Conservation (phyloP, 2,329 filamentous ascomycete species). For the Phialophora chinensis region DNA sequence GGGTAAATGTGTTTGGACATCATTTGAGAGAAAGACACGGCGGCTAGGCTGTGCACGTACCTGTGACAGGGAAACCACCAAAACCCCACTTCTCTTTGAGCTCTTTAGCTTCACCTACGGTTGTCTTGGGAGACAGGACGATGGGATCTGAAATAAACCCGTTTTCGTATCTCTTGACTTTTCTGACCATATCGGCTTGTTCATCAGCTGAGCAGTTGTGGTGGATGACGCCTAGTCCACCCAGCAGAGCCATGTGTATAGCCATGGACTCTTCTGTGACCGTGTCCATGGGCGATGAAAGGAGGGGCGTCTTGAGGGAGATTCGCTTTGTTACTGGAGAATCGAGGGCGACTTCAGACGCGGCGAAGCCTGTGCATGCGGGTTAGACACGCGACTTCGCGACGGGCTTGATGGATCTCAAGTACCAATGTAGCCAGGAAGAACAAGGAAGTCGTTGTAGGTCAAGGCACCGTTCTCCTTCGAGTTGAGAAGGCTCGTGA, state of each 20-base stretch:
- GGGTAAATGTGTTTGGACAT: slow-evolving; percentile 67
- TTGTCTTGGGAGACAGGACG: slow-evolving; percentile 84
- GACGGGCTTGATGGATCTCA: slow-evolving; percentile 10
- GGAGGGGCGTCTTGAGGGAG: slow-evolving; percentile 91
- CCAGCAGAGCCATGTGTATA: slow-evolving; percentile 75
- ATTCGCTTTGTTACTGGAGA: slow-evolving; percentile 95
- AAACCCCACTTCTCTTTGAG: slow-evolving; percentile 99
- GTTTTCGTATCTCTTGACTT: slow-evolving; percentile 99
- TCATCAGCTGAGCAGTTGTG: slow-evolving; percentile 99
- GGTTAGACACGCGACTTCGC: slow-evolving; percentile 27
- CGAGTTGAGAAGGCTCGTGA: slow-evolving; percentile 86
- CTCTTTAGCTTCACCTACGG: slow-evolving; percentile 86
- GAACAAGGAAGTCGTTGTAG: slow-evolving; percentile 97
- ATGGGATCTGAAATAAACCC: slow-evolving; percentile 97
- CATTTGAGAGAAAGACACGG: slow-evolving; percentile 60
- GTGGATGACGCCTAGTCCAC: slow-evolving; percentile 81
- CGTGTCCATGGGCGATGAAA: slow-evolving; percentile 99
- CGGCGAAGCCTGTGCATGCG: slow-evolving; percentile 73
- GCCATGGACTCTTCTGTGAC: slow-evolving; percentile 99
- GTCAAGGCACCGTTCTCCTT: slow-evolving; percentile 91
- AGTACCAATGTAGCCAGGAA: slow-evolving; percentile 92
- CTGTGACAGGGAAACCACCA: slow-evolving; percentile 96
- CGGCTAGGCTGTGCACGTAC: slow-evolving; percentile 64
- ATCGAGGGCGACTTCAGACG: slow-evolving; percentile 84
- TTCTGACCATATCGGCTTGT: slow-evolving; percentile 98